Conservation (phyloP, 2,329 filamentous ascomycete species). For the Colletotrichum sp. region DNA sequence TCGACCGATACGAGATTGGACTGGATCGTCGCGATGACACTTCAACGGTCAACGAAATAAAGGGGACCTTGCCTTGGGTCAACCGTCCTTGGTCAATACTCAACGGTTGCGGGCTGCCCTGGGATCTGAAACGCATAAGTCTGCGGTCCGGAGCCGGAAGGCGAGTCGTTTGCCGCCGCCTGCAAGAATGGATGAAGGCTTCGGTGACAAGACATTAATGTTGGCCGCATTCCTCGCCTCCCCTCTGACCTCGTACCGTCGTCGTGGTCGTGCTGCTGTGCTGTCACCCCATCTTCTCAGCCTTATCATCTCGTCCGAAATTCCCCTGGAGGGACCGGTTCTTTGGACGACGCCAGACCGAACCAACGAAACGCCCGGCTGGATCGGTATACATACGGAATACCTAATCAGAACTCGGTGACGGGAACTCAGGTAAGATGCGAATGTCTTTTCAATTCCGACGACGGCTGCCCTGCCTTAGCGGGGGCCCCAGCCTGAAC, state of each 20-base stretch:
- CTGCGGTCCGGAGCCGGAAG: background rate
- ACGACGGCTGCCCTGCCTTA: background rate
- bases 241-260: background rate
- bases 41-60: background rate
- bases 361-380: background rate
- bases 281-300: background rate
- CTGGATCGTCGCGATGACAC: background rate
- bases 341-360: background rate
- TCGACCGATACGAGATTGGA: background rate
- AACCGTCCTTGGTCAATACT: background rate
- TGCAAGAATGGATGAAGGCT: background rate
- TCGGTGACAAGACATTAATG: background rate
- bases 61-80: background rate
- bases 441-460: background rate
- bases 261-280: background rate
- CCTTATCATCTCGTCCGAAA: background rate
- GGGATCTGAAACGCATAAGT: constrained; percentile 8
- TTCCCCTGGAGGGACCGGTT: constrained; percentile 1
- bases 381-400: background rate
- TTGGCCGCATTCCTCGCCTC: background rate
- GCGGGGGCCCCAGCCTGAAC: background rate
- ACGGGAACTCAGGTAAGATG: background rate
- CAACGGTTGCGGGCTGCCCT: background rate
- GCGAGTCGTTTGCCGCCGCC: background rate
- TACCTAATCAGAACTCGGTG: background rate